Evolutionary conservation across 257 asterid species (phyloP), one percentile per base, ranked within the genome.

Genomic region (Plectranthus barbatus): DNA sequence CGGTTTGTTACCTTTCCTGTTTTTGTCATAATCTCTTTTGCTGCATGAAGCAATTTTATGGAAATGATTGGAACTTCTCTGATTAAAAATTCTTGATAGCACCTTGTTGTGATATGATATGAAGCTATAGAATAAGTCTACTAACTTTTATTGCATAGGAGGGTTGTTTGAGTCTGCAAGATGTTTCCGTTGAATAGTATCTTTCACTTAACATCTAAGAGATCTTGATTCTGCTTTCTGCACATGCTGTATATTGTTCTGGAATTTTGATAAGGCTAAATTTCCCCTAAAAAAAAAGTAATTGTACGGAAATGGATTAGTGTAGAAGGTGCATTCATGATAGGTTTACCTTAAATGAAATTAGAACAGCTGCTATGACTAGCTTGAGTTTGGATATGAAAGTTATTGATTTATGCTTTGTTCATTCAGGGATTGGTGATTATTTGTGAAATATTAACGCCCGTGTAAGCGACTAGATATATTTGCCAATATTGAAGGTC

Each of bases 1-100:
- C 92, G 86, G 99, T 93, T 72, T 60, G 88, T 80, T 67, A 37
- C 66, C 74, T 72, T 53, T 34, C 74, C 71, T 72, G 68, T 64
- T 52, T 53, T 75, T 53, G 44, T 65, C 41, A 55, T 60, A 60
- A 31, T 3, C 36, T 61, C 34, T 13, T 34, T 24, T 57, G 15
- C 18, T 48, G 6, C 46, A 17, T 55, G 12, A 41, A 29, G 4
- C 60, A 20, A 9, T 39, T 51, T 52, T 50, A 6, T 26, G 31
- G 31, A 26, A 26, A 45, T 14, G 46, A 18, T 58, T 48, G 34
- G 53, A 56, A 72, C 33, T 46, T 55, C 34, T 11, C 3, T 12
- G 56, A 33, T 20, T 18, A 15, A 54, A 60, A 34, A 10, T 20
- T 42, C 21, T 9, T 45, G 24, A 37, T 34, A 48, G 24, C 63